Evolutionary conservation across 164 flowering plant genomes (phyloP).

Genomic region (Cinnamomum micranthum): DNA sequence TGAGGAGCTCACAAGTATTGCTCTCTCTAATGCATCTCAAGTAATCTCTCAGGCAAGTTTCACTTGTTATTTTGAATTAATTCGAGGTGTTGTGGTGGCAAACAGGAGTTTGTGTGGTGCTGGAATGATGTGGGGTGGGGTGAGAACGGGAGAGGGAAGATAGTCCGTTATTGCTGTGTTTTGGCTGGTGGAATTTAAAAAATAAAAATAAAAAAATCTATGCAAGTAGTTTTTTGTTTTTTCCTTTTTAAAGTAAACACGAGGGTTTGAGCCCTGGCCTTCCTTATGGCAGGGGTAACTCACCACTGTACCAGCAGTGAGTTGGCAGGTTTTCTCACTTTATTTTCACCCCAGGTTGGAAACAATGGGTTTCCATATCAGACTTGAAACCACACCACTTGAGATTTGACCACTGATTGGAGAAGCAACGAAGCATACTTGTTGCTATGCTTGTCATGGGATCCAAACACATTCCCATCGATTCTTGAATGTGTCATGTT

Average conservation of each 20-base stretch:
- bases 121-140: neutral
- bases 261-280: no score
- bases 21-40: constrained; percentile 54
- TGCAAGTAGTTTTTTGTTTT: no score
- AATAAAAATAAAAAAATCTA: no score
- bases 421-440: neutral
- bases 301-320: no score
- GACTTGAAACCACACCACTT: neutral
- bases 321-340: no score
- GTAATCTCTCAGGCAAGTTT: constrained; percentile 28
- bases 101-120: neutral
- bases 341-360: no score
- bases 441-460: neutral
- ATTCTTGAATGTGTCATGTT: neutral
- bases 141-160: neutral
- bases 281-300: no score
- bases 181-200: neutral
- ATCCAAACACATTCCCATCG: neutral
- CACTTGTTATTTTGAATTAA: neutral
- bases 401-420: neutral
- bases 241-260: no score
- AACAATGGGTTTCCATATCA: no score
- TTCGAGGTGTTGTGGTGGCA: no score
- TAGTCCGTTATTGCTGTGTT: neutral
- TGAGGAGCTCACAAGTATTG: constrained; percentile 60